Evolutionary conservation across 805 yeast genomes (phyloP), one percentile per base, ranked within the genome.

Genomic region (Myxozyma neglecta): DNA sequence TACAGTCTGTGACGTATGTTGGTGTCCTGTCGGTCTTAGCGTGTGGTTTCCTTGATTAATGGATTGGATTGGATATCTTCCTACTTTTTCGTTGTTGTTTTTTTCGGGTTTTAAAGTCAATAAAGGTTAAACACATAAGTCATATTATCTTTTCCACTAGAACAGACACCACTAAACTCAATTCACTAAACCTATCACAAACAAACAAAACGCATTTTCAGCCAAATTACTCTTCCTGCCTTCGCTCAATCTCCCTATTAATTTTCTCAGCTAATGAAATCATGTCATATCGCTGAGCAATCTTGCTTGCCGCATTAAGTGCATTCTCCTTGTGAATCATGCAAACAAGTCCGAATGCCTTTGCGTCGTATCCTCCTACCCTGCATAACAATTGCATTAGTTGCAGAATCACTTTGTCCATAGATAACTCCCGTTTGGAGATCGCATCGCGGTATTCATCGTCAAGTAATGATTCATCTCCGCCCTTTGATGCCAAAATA

Each of bases 301-400:
- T 89, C 74, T 88, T 88, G 13, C 83, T 78, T 0, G 97, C 97
- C 0, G 97, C 97, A 58, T 80, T 81, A 64, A 92, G 76, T 2
- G 96, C 96, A 67, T 87, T 85, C 64, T 88, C 93, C 67, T 85
- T 87, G 68, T 85, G 83, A 68, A 93, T 78, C 70, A 88, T 84
- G 63, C 79, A 81, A 7, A 85, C 91, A 35, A 94, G 73, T 39
- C 87, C 85, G 64, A 84, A 77, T 0, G 96, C 94, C 72, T 86
- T 87, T 56, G 81, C 81, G 45, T 81, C 73, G 57, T 85, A 82
- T 18, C 57, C 64, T 8, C 62, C 62, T 16, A 29, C 32, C n/a
- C 60, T 51, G 74, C 97, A 92, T 0, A 93, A 84, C 13, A 76
- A 78, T 3, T 88, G 92, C 72, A 92, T 85, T 60, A 90, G 79